Evolutionary conservation across 768 basidiomycete genomes (phyloP).

Genomic region (Pseudohyphozyma bogoriensis): DNA sequence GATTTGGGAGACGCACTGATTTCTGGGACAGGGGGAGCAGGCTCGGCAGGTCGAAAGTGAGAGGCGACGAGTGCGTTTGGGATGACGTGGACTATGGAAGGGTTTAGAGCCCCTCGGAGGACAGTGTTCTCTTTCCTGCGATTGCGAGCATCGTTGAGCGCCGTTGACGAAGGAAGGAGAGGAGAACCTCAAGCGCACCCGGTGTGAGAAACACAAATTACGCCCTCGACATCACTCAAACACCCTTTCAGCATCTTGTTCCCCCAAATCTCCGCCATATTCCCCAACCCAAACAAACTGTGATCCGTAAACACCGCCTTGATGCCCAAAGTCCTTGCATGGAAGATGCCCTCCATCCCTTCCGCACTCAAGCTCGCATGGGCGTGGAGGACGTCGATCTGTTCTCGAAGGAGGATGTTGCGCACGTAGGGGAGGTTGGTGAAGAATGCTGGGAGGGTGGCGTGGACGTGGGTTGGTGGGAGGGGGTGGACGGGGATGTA

Average conservation of each 20-base stretch:
- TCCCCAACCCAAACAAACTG: constrained; percentile 89
- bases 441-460: constrained; percentile 89
- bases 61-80: constrained; percentile 84
- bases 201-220: constrained; percentile 92
- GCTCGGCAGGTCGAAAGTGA: constrained; percentile 61
- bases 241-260: constrained; percentile 87
- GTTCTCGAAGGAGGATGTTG: constrained; percentile 74
- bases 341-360: constrained; percentile 84
- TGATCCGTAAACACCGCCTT: constrained; percentile 95
- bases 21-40: constrained; percentile 42
- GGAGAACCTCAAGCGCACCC: constrained; percentile 47
- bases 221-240: constrained; percentile 81
- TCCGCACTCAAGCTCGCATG: constrained; percentile 84
- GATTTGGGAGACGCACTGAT: constrained; percentile 13
- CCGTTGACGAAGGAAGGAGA: background rate
- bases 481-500: constrained; percentile 62
- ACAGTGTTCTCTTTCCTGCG: constrained; percentile 93
- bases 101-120: constrained; percentile 67
- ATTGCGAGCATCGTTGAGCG: background rate
- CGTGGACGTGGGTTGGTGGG: constrained; percentile 75
- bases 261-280: constrained; percentile 91
- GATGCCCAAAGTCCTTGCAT: constrained; percentile 74
- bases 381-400: constrained; percentile 75
- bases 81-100: constrained; percentile 71
- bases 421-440: constrained; percentile 85